Base-by-base conservation (phyloP, 441 rosid species). In the Pelargonium australe region DNA sequence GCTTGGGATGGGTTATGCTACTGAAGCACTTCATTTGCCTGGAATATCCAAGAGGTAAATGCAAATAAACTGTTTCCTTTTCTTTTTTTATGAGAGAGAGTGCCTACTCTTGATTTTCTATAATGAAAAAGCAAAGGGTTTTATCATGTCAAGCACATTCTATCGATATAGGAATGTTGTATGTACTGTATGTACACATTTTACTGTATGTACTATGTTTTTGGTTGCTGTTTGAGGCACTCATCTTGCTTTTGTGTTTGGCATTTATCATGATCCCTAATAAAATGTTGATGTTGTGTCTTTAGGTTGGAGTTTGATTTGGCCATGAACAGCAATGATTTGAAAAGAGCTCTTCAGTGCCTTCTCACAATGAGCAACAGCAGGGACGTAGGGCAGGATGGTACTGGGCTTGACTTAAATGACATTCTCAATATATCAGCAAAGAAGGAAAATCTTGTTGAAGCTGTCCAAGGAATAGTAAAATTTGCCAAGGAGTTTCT, bases 1-100 rank as follows among this genome's bases (percentile, higher is more conserved):
- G 96, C 83, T 92, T 77, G 99, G 97, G 67, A 95, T 95, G 99
- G 99, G 99, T 71, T 95, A 95, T 72, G 98, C 98, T 25, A 95
- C 88, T 62, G 99, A 95, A 85, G 99, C 99, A 68, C 99, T 95
- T 82, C 98, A 95, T 84, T 85, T 95, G 68, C 96, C 99, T 78
- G 99, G 99, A 77, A 87, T 95, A 85, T 95, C 99, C 55, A 95
- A 95, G 87, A 92, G 99, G 99, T 95, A 66, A 74, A 47, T n/a
- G 16, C 14, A 4, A 53, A 53, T 37, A 37, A 37, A 37, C 41
- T 37, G 41, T 37, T 37, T 6, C 41, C 41, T 5, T 37, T 37
- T 37, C 5, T 4, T 34, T 37, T 37, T 37, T 5, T 3, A 28
- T 2, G 34, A 28, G 34, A 3, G 34, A 37, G 41, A 37, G 41